These are phyloP conservation scores for Mallotus nudiflorus DNA, from an alignment of 345 rosid genomes.

Conservation along the genomic window DNA sequence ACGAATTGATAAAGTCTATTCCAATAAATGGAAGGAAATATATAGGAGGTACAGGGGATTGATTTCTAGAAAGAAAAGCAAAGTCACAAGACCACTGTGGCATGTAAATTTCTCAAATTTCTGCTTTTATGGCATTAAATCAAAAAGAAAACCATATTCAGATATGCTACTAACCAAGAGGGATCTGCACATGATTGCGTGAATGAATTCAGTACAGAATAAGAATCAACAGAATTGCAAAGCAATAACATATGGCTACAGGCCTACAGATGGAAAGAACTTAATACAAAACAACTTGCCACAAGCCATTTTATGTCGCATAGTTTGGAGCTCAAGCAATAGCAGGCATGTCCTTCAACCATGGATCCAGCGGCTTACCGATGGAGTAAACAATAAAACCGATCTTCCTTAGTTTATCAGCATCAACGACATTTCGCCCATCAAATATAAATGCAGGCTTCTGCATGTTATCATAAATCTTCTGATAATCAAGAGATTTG, in stretches of 20 bases:
- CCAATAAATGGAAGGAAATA: no score
- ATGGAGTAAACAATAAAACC: constrained; percentile 19
- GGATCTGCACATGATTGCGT: background rate
- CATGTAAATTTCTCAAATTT: background rate
- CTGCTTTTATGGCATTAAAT: no score
- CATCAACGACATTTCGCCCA: constrained; percentile 25
- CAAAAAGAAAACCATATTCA: background rate
- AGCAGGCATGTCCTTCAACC: constrained; percentile 24
- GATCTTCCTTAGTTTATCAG: background rate
- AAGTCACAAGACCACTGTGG: background rate
- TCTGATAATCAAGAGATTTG: constrained; percentile 32
- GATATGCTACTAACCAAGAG: background rate
- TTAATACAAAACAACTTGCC: background rate
- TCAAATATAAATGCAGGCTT: constrained; percentile 34
- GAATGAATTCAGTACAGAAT: no score
- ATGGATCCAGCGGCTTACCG: constrained; percentile 20
- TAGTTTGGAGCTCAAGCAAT: background rate
- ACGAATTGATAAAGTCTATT: no score
- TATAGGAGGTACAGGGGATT: no score
- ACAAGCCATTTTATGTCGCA: background rate
- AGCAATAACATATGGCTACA: background rate
- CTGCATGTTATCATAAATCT: constrained; percentile 29
- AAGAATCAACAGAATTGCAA: background rate
- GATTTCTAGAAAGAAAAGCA: no score
- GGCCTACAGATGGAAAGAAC: background rate